Evolutionary conservation across 495 filamentous ascomycete genomes (phyloP).

Genomic region (Lineolata rhizophorae): DNA sequence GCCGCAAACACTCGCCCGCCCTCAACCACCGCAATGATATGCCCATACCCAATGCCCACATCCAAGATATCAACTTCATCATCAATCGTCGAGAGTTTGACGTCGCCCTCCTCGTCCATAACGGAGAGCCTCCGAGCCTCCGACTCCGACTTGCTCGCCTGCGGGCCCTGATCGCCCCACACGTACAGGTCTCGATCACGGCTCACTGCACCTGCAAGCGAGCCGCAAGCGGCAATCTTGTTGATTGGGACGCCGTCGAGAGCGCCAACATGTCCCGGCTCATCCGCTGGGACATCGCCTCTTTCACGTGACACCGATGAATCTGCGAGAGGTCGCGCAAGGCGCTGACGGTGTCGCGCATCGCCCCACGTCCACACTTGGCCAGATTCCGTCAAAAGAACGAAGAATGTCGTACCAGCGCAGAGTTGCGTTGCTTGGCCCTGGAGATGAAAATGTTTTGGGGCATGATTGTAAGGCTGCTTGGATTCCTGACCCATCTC

Average conservation of each 20-base stretch:
- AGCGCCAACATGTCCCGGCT: constrained; percentile 23
- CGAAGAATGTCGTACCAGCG: constrained; percentile 29
- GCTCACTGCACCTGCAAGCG: constrained; percentile 32
- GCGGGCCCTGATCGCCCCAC: constrained; percentile 28
- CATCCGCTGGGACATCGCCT: constrained; percentile 23
- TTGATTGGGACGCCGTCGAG: constrained; percentile 28
- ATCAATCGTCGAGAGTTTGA: constrained; percentile 19
- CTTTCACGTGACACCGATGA: no score
- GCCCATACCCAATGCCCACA: constrained; percentile 32
- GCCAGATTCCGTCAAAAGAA: constrained; percentile 24
- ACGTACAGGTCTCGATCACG: constrained; percentile 35
- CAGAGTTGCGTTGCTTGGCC: constrained; percentile 20
- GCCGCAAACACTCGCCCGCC: constrained; percentile 29
- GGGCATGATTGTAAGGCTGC: no score
- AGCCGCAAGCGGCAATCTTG: constrained; percentile 33
- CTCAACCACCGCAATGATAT: constrained; percentile 31
- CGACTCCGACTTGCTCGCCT: no score
- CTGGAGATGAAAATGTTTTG: constrained; percentile 6
- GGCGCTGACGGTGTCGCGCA: constrained; percentile 22
- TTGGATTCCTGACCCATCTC: background rate
- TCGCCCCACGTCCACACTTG: constrained; percentile 39
- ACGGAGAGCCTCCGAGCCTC: no score
- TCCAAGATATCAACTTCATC: constrained; percentile 27
- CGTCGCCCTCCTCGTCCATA: constrained; percentile 9
- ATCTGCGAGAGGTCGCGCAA: constrained; percentile 11